Percentiles rank a stretch among this genome's conserved stretches.
phyloP scores from a whole-genome alignment of 768 basidiomycete genomes.

The Sporobolomyces phaffii region DNA sequence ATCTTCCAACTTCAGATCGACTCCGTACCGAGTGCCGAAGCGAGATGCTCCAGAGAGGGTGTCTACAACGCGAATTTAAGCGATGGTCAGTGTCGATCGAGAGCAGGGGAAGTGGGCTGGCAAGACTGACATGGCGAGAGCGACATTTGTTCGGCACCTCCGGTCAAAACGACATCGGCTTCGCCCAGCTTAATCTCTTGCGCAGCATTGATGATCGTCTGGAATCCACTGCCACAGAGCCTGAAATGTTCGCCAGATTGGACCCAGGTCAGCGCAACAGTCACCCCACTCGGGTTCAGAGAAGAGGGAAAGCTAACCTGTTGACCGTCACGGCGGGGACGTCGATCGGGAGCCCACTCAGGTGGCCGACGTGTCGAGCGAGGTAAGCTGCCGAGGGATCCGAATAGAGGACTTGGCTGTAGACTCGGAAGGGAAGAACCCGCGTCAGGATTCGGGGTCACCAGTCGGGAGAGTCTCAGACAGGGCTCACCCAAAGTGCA shows the following conservation, averaged over 20 bases:
- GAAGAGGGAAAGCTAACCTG: conserved; percentile 41
- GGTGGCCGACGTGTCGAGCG: conserved; percentile 49
- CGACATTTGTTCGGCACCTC: conserved; percentile 46
- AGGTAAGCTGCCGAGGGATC: conserved; percentile 49
- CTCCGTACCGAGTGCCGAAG: conserved; percentile 48
- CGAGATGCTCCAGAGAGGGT: conserved; percentile 46
- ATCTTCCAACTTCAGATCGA: conserved; percentile 49
- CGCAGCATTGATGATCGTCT: conserved; percentile 47
- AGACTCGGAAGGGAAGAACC: neutral
- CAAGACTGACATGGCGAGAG: conserved; percentile 30
- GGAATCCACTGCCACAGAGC: conserved; percentile 49
- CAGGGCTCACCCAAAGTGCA: conserved; percentile 48
- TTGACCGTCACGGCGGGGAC: conserved; percentile 49
- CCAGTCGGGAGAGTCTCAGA: neutral
- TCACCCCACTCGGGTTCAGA: neutral
- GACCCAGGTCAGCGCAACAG: too few species aligned
- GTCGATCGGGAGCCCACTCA: conserved; percentile 45
- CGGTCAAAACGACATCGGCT: conserved; percentile 47
- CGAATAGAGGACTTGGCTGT: conserved; percentile 46
- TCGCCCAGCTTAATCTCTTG: conserved; percentile 49
- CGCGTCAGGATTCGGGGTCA: neutral
- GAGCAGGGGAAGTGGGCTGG: too few species aligned
- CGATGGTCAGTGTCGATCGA: neutral
- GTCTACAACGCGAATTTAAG: conserved; percentile 24
- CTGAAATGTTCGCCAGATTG: conserved; percentile 22